Conservation (phyloP, 1,284 basidiomycete genomes). For the Pascua guehoae region DNA sequence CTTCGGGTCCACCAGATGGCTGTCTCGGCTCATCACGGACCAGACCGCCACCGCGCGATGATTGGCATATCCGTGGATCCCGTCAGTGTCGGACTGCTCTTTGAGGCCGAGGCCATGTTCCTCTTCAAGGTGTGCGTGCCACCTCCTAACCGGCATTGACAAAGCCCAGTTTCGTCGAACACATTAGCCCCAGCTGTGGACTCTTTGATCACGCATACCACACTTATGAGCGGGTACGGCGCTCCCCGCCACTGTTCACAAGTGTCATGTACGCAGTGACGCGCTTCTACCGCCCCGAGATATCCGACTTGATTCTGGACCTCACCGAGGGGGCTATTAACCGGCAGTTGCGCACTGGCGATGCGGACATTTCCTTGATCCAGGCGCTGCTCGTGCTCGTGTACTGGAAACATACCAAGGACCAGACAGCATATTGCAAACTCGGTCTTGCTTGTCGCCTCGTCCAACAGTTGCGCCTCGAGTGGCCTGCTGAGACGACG, state of each 20-base stretch:
- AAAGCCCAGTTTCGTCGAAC: too few relatives aligned
- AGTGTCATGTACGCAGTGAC: constrained; percentile 24
- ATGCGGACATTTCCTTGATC: constrained; percentile 12
- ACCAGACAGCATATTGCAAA: constrained; percentile 20
- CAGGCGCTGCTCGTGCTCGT: constrained; percentile 18
- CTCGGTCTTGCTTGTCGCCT: constrained; percentile 24
- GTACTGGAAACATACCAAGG: constrained; percentile 16
- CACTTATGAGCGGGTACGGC: constrained; percentile 11
- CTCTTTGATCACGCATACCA: constrained; percentile 10
- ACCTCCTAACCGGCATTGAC: too few relatives aligned
- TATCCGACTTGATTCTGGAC: constrained; percentile 12
- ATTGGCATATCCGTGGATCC: too few relatives aligned
- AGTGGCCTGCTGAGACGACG: background rate
- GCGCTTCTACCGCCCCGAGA: constrained; percentile 18
- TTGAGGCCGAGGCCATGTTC: too few relatives aligned
- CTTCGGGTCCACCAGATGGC: too few relatives aligned
- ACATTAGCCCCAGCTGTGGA: too few relatives aligned
- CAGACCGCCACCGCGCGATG: too few relatives aligned
- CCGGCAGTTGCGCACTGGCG: constrained; percentile 9
- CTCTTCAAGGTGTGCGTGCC: too few relatives aligned
- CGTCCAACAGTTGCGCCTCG: constrained; percentile 20
- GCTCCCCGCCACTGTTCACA: constrained; percentile 17
- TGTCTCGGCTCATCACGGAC: too few relatives aligned
- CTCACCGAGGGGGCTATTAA: constrained; percentile 18
- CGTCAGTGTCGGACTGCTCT: too few relatives aligned